Base-by-base conservation (phyloP, 169 alveolate species). In the Besnoitia besnoiti region DNA sequence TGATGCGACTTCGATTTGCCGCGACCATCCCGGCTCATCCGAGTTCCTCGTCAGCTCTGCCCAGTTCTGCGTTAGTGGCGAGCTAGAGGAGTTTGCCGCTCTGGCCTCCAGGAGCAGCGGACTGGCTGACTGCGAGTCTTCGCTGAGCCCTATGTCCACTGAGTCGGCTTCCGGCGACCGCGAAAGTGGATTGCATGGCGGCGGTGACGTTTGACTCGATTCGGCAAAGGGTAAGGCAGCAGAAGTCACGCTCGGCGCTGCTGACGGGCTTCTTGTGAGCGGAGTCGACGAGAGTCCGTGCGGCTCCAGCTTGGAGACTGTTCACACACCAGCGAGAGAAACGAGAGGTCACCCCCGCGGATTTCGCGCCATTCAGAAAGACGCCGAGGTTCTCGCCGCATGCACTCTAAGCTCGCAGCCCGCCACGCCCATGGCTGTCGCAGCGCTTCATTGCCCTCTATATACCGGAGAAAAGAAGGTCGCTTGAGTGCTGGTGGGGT, bases 121-220 rank as follows among this genome's bases (percentile, higher is more conserved):
- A 39, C 84, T 73, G 0, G 46, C 84, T 39, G 84, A 33, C 40
- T 44, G 16, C 0, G 84, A 73, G 42, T 73, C 84, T 73, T 73
- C 84, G 84, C 84, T 73, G 21, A 73, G 84, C 19, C 46, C 27
- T 44, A 73, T 73, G 24, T 73, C 84, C 16, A 73, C 84, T 33
- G 84, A 73, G 84, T 73, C 84, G 12, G 46, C 84, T 8, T 30
- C 84, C 24, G 84, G 44, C 84, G 84, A 73, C 19, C 21, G 46
- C 8, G 84, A 73, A 33, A 73, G 84, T 16, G 84, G 33, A 39
- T 33, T 33, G 84, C 84, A 73, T 16, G 84, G 33, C n/a, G n/a
- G n/a, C 35, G 27, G 10, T 8, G 73, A 55, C 27, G 27, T 55
- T 33, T 33, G 73, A 55, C 73, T 55, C 33, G 73, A 55, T 55